A percentile compares a stretch with the other conserved stretches of the same genome.
Evolutionary conservation across 1,139 yeast genomes (phyloP).

Genomic region (Tardiomyces blankii): DNA sequence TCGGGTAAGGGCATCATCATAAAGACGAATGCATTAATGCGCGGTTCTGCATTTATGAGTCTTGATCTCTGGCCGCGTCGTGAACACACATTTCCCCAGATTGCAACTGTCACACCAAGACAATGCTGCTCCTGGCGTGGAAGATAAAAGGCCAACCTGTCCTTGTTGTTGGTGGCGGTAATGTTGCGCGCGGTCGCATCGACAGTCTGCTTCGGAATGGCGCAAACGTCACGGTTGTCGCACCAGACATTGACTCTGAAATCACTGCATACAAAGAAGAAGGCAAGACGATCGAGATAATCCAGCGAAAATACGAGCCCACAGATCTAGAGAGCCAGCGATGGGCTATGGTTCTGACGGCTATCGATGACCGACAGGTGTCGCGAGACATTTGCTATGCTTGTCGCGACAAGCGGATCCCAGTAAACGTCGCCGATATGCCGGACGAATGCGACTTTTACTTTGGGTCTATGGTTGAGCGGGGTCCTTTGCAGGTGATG

Average conservation of each 20-base stretch:
- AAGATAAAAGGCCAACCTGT: constrained; percentile 57
- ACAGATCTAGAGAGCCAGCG: constrained; percentile 14
- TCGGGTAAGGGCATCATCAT: neutral
- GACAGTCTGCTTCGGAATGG: constrained; percentile 56
- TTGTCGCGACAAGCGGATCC: constrained; percentile 41
- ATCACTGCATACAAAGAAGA: constrained; percentile 35
- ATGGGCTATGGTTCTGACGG: constrained; percentile 54
- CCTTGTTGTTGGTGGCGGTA: constrained; percentile 72
- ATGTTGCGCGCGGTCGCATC: constrained; percentile 66
- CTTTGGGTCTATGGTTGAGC: constrained; percentile 69
- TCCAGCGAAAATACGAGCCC: constrained; percentile 41
- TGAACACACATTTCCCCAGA: too few species aligned
- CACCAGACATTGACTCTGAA: constrained; percentile 43
- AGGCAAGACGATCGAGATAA: constrained; percentile 32
- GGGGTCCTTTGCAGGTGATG: constrained; percentile 73
- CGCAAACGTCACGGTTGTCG: constrained; percentile 57
- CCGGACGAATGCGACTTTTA: constrained; percentile 78
- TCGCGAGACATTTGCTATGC: constrained; percentile 49
- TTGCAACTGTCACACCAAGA: neutral
- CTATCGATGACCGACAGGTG: constrained; percentile 59
- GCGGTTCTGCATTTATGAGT: too few species aligned
- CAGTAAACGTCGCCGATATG: constrained; percentile 78
- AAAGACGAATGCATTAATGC: neutral
- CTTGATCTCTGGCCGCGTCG: too few species aligned
- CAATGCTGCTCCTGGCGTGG: constrained; percentile 51